Base-by-base conservation (phyloP, 2,329 filamentous ascomycete species). In the Stemphylium beticola region DNA sequence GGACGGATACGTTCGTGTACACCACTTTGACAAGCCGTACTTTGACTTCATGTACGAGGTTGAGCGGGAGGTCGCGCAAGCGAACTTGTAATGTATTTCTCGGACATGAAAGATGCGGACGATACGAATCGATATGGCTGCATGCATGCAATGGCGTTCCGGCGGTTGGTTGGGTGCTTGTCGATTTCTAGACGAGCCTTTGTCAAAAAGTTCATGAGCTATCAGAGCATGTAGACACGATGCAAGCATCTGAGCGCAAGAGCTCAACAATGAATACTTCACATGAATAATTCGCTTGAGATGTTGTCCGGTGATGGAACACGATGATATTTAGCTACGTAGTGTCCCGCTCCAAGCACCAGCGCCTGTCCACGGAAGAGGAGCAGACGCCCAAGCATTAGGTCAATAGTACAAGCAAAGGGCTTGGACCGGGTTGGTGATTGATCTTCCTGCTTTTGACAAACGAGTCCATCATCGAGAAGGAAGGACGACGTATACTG, bases 11-110 rank as follows among this genome's bases (percentile, higher is more conserved):
- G 93, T 99, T 63, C 91, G 95, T 73, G 89, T 98, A 66, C 95
- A 99, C 81, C 92, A 96, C 80, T 99, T 99, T 79, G 95, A 99
- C 82, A 96, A 96, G 84, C 86, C 89, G 60, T 99, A 97, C 84
- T 98, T 95, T 77, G 95, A 99, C 79, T 99, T 99, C 82, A 86
- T 90, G 83, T 99, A 96, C 78, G 95, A 99, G 84, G 95, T 98
- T 59, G 95, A 99, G 87, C 85, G 93, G 78, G 93, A 97, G 53
- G 66, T 65, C 41, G 67, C 60, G 56, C 80, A 79, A 68, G 68
- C 70, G 53, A 73, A 73, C 61, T 64, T 75, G 67, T 76, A 72
- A 68, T 51, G 38, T 49, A 60, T 26, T 41, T 55, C 26, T 31
- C 38, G 33, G 34, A 59, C 60, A 61, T 61, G 58, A 62, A 52